These are phyloP conservation scores for Sclerotinia nivalis DNA, from an alignment of 2,329 filamentous ascomycete species.

Conservation along the genomic window DNA sequence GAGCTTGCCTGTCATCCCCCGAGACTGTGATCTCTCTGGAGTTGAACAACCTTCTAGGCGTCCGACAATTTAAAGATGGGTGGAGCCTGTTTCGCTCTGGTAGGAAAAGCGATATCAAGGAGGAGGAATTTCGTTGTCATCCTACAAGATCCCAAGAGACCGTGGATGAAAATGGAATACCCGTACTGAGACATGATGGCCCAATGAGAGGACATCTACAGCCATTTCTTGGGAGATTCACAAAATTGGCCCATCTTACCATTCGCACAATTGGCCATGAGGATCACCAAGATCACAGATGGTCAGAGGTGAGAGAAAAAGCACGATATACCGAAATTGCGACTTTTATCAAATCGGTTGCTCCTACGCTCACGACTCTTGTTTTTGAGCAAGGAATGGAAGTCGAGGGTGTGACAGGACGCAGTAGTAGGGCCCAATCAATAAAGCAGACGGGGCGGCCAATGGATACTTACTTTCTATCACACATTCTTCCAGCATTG, in stretches of 20 bases:
- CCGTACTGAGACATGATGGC: neutral
- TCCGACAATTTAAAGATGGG: neutral
- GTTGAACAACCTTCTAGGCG: neutral
- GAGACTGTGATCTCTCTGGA: neutral
- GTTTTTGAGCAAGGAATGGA: neutral
- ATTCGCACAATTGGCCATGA: neutral
- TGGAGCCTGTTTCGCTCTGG: no score
- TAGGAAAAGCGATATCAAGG: no score
- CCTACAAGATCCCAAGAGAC: neutral
- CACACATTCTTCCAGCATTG: neutral
- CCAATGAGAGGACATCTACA: neutral
- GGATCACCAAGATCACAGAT: neutral
- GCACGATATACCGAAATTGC: neutral
- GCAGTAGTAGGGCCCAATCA: neutral
- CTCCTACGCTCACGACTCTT: neutral
- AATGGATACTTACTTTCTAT: neutral
- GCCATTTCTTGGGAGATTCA: neutral
- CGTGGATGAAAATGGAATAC: neutral
- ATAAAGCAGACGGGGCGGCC: neutral
- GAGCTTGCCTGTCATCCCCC: neutral
- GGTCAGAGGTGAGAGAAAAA: neutral
- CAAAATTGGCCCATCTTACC: neutral
- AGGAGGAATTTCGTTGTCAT: neutral
- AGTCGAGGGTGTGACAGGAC: neutral
- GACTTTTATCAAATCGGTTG: neutral